These are phyloP conservation scores for Trametes gibbosa DNA, from an alignment of 768 basidiomycete genomes.

Conservation along the genomic window DNA sequence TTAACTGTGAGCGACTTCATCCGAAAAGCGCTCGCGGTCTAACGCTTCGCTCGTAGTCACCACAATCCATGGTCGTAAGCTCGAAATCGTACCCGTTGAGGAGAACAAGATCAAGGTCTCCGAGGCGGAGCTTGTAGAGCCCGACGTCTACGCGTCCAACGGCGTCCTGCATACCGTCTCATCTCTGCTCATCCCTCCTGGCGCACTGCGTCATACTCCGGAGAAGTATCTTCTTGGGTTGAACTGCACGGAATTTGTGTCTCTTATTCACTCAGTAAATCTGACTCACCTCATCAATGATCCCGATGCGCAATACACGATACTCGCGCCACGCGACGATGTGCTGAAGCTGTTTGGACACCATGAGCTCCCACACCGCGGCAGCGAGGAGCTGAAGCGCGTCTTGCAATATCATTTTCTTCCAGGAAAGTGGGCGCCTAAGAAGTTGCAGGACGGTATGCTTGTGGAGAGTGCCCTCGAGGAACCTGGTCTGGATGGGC, in stretches of 20 bases:
- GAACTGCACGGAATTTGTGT: constrained; percentile 89
- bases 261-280: constrained; percentile 79
- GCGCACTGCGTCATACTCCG: constrained; percentile 77
- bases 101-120: constrained; percentile 52
- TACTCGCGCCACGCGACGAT: constrained; percentile 89
- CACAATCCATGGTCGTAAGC: constrained; percentile 61
- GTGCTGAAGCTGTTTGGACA: constrained; percentile 60
- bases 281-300: constrained; percentile 70
- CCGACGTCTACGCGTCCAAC: constrained; percentile 90
- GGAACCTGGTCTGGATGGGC: constrained; percentile 66
- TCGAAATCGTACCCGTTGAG: constrained; percentile 55
- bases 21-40: not conserved
- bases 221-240: constrained; percentile 94
- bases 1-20: constrained; percentile 47
- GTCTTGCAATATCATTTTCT: constrained; percentile 89
- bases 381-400: constrained; percentile 67
- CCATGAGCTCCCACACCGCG: constrained; percentile 57
- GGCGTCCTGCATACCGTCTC: constrained; percentile 92
- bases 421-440: constrained; percentile 70
- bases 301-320: constrained; percentile 71
- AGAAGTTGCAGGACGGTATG: constrained; percentile 69
- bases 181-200: constrained; percentile 73
- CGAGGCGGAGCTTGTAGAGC: constrained; percentile 58
- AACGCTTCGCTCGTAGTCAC: constrained; percentile 48
- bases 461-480: constrained; percentile 77